A percentile compares a stretch with the other conserved stretches of the same genome.
Conservation (phyloP, 2,329 filamentous ascomycete genomes). For the Pestalotiopsis sp. region DNA sequence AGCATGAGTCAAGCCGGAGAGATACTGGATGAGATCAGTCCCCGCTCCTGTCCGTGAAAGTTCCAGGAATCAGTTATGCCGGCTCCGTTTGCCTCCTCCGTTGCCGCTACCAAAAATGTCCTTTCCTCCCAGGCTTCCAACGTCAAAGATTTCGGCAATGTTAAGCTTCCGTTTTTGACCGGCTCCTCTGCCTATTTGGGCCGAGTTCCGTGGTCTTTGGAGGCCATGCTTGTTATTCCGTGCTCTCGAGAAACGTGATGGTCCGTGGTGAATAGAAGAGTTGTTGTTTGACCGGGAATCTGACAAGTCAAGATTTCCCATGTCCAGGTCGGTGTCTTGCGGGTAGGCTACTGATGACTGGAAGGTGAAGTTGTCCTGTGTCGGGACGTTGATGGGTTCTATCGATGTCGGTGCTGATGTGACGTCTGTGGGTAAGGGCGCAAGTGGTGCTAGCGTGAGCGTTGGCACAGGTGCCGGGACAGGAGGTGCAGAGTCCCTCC, state of each 20-base stretch:
- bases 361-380: slow-evolving; percentile 70
- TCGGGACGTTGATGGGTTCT: slow-evolving; percentile 51
- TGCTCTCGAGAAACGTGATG: slow-evolving; percentile 26
- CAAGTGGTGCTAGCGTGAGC: background rate
- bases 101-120: slow-evolving; percentile 53
- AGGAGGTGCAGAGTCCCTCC: slow-evolving; percentile 40
- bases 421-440: slow-evolving; percentile 19
- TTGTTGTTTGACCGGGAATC: slow-evolving; percentile 48
- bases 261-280: slow-evolving; percentile 25
- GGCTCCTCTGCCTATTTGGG: slow-evolving; percentile 62
- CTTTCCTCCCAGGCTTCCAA: slow-evolving; percentile 66
- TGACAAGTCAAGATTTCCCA: slow-evolving; percentile 63
- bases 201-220: slow-evolving; percentile 9
- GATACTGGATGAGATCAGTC: background rate
- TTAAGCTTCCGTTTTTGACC: slow-evolving; percentile 76
- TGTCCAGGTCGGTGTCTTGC: slow-evolving; percentile 59
- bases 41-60: background rate
- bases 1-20: background rate
- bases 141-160: slow-evolving; percentile 75
- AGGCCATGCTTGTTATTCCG: slow-evolving; percentile 15
- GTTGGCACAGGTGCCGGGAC: slow-evolving; percentile 20
- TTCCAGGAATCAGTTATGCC: slow-evolving; percentile 43
- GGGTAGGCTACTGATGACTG: slow-evolving; percentile 66
- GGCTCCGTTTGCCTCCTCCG: slow-evolving; percentile 50
- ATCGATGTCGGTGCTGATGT: slow-evolving; percentile 22